phyloP scores from a whole-genome alignment of 441 rosid species.

The Biscutella laevigata region DNA sequence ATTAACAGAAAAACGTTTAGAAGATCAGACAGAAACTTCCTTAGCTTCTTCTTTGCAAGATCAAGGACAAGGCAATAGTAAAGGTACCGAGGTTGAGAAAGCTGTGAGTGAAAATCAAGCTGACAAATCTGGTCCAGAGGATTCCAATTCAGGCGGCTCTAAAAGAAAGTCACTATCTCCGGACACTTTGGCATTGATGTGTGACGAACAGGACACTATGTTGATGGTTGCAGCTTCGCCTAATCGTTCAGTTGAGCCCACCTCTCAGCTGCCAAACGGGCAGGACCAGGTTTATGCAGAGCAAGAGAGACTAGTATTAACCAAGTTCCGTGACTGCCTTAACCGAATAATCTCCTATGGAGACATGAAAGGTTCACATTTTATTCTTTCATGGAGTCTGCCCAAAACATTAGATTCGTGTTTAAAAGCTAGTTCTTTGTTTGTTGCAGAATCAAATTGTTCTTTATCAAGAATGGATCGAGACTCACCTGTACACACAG shows the following conservation, averaged over 20 bases:
- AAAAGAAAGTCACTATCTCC: conserved; percentile 82
- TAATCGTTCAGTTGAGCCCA: conserved; percentile 28
- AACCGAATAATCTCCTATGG: conserved; percentile 75
- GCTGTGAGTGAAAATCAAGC: conserved; percentile 47
- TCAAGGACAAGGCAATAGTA: conserved; percentile 33
- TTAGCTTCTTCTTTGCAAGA: conserved; percentile 49
- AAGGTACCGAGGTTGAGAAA: conserved; percentile 34
- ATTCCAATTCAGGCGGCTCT: conserved; percentile 46
- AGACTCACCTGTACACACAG: conserved; percentile 9
- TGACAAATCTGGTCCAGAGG: conserved; percentile 43
- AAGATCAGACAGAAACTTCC: conserved; percentile 40
- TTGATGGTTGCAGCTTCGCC: conserved; percentile 51
- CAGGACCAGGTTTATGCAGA: conserved; percentile 59
- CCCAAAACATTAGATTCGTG: not conserved
- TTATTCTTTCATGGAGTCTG: not conserved
- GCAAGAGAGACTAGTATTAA: conserved; percentile 71
- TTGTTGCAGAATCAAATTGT: conserved; percentile 27
- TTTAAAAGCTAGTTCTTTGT: conserved; percentile 1
- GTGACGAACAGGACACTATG: conserved; percentile 41
- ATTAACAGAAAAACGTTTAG: conserved; percentile 44
- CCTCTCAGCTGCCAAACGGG: conserved; percentile 49
- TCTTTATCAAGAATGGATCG: conserved; percentile 20
- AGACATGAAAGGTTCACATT: conserved; percentile 63
- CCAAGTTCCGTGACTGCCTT: conserved; percentile 80
- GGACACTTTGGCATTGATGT: conserved; percentile 91